Conservation (phyloP, 1,284 basidiomycete genomes). For the Tausonia pullulans region DNA sequence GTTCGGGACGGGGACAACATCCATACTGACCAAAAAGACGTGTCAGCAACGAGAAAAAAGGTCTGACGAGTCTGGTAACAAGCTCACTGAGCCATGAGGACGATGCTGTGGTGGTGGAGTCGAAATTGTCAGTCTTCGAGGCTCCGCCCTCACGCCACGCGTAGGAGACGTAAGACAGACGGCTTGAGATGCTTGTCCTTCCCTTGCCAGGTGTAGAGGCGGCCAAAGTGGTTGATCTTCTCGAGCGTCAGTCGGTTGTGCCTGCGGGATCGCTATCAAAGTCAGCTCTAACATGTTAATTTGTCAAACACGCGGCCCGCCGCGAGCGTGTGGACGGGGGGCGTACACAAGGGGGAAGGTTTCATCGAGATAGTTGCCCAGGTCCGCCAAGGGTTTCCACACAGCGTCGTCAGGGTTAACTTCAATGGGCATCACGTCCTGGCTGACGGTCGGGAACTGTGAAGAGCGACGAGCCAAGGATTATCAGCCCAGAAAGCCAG, state of each 20-base stretch:
- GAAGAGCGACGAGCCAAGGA: slow-evolving; percentile 34
- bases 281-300: neutral
- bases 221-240: slow-evolving; percentile 34
- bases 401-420: neutral
- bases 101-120: slow-evolving; percentile 27
- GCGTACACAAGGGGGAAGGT: too few species aligned
- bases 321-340: neutral
- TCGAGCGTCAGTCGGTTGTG: slow-evolving; percentile 31
- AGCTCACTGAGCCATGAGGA: slow-evolving; percentile 37
- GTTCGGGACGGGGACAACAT: slow-evolving; percentile 42
- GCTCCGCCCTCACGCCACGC: neutral
- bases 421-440: slow-evolving; percentile 16
- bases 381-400: neutral
- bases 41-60: neutral
- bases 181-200: slow-evolving; percentile 21
- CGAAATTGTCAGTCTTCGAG: neutral
- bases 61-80: neutral
- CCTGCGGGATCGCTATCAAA: slow-evolving; percentile 18
- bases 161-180: neutral
- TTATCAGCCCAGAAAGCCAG: slow-evolving; percentile 30
- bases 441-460: slow-evolving; percentile 29
- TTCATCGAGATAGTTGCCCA: neutral
- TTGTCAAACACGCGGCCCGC: neutral
- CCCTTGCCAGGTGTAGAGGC: slow-evolving; percentile 39
- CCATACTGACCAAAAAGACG: slow-evolving; percentile 23